phyloP scores from a whole-genome alignment of 805 yeast genomes.

The Zygosaccharomyces bisporus region DNA sequence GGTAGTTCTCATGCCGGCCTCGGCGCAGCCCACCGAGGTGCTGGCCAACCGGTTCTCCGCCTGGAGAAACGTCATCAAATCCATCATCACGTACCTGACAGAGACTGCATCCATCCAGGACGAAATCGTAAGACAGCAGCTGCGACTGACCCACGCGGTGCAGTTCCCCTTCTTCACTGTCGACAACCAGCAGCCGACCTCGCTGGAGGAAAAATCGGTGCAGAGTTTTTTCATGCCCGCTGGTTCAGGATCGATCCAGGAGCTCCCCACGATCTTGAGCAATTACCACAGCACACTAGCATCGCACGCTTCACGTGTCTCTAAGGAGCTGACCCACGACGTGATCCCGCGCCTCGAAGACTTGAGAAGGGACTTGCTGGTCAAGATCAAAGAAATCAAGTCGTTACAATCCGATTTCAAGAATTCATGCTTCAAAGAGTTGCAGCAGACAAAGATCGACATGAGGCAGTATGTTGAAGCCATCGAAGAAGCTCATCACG shows the following conservation, averaged over 20 bases:
- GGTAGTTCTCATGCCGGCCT: constrained; percentile 49
- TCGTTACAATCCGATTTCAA: constrained; percentile 80
- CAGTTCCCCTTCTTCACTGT: constrained; percentile 38
- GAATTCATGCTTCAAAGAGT: constrained; percentile 66
- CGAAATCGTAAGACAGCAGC: constrained; percentile 79
- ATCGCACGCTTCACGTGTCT: constrained; percentile 50
- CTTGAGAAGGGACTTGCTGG: constrained; percentile 67
- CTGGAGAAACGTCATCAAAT: constrained; percentile 78
- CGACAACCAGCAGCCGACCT: constrained; percentile 30
- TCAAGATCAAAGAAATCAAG: constrained; percentile 84
- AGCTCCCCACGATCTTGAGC: constrained; percentile 68
- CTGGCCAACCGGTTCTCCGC: constrained; percentile 79
- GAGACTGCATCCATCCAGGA: constrained; percentile 85
- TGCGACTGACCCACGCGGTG: constrained; percentile 76
- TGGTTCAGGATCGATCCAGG: constrained; percentile 80
- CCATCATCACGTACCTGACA: constrained; percentile 67
- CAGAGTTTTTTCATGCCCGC: constrained; percentile 62
- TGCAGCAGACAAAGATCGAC: constrained; percentile 57
- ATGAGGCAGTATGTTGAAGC: constrained; percentile 55
- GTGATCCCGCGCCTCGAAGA: constrained; percentile 66
- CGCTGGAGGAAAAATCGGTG: constrained; percentile 24
- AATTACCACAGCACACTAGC: constrained; percentile 62
- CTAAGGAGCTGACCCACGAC: constrained; percentile 57
- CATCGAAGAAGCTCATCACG: constrained; percentile 55
- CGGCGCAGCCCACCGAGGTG: constrained; percentile 79